These are phyloP conservation scores for Auxenochlorella pyrenoidosa DNA, from an alignment of 139 green algal genomes.

Conservation along the genomic window DNA sequence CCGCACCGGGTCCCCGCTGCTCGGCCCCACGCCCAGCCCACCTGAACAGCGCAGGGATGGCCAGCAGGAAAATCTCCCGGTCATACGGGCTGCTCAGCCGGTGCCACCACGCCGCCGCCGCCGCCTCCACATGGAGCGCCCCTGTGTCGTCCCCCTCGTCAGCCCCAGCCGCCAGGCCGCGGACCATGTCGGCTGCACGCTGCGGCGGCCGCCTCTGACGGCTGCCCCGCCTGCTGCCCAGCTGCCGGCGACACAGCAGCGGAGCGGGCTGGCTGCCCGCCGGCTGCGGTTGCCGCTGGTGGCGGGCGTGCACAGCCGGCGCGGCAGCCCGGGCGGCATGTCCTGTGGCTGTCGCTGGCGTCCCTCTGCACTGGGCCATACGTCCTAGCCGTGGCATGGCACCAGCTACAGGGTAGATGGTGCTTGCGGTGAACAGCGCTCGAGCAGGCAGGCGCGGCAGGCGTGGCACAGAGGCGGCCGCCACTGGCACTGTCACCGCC, in stretches of 20 bases:
- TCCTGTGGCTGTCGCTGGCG: neutral
- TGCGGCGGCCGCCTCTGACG: neutral
- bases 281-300: neutral
- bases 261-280: neutral
- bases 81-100: slow-evolving; percentile 40
- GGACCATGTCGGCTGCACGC: slow-evolving; percentile 1
- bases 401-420: neutral
- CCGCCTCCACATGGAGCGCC: neutral
- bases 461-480: too few relatives aligned
- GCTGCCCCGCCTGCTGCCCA: neutral
- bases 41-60: slow-evolving; percentile 37
- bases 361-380: too few relatives aligned
- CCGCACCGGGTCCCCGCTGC: neutral
- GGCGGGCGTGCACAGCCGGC: too few relatives aligned
- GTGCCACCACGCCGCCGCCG: neutral
- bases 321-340: neutral
- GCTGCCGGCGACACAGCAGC: neutral
- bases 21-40: neutral
- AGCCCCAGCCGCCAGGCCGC: neutral
- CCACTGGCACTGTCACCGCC: too few relatives aligned
- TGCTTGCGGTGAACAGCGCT: neutral
- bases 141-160: neutral
- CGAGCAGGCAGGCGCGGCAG: neutral
- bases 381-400: neutral
- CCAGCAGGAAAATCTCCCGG: slow-evolving; percentile 48